A percentile compares a stretch with the other conserved stretches of the same genome.
Evolutionary conservation across 352 stramenopile genomes (phyloP).

Genomic region (Phytopythium ostracodes): DNA sequence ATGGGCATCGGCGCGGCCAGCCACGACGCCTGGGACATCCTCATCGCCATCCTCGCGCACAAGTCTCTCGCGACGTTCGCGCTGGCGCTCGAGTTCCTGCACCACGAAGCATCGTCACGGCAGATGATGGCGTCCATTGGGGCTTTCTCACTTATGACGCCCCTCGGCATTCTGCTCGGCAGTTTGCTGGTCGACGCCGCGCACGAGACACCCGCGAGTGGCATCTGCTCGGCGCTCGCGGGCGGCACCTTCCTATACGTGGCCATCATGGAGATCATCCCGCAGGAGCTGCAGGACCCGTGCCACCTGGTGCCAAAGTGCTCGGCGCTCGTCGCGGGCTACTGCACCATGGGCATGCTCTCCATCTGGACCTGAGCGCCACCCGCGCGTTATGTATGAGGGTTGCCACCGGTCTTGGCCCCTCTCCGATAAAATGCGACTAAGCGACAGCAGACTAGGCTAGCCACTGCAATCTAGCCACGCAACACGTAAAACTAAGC

Average conservation of each 20-base stretch:
- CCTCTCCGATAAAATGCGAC: no score
- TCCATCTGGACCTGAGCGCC: conserved; percentile 61
- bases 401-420: no score
- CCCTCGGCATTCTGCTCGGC: conserved; percentile 60
- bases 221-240: conserved; percentile 69
- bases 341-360: conserved; percentile 55
- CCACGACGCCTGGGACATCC: conserved; percentile 64
- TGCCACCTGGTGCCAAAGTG: conserved; percentile 47
- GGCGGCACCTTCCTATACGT: conserved; percentile 83
- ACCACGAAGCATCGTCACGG: conserved; percentile 44
- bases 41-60: conserved; percentile 78
- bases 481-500: no score
- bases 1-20: conserved; percentile 72
- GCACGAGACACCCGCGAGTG: conserved; percentile 40
- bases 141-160: conserved; percentile 76
- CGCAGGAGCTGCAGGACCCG: conserved; percentile 66
- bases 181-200: conserved; percentile 41
- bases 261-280: conserved; percentile 78
- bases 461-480: no score
- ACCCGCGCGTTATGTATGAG: no score
- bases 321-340: conserved; percentile 49
- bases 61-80: conserved; percentile 79
- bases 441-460: no score
- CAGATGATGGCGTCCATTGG: conserved; percentile 40
- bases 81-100: conserved; percentile 61